Conservation (phyloP, 495 filamentous ascomycete genomes). For the Xanthoparmelia taractica region DNA sequence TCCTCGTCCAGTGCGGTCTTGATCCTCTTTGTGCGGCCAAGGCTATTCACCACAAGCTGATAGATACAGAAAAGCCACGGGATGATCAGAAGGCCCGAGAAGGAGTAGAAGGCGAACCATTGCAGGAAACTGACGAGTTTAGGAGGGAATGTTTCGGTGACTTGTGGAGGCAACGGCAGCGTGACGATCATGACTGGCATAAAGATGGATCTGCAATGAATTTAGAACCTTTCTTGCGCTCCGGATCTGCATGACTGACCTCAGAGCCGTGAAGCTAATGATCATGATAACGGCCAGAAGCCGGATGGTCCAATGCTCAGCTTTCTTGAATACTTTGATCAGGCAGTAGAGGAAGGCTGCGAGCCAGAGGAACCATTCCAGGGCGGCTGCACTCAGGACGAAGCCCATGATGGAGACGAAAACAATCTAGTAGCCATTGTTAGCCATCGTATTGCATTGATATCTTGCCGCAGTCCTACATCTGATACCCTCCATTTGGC, state of each 20-base stretch:
- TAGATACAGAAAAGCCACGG: conserved; percentile 94
- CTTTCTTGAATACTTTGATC: conserved; percentile 80
- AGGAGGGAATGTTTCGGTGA: conserved; percentile 63
- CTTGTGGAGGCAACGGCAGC: conserved; percentile 67
- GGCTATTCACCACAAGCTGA: conserved; percentile 73
- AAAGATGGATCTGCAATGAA: conserved; percentile 62
- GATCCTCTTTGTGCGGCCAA: conserved; percentile 73
- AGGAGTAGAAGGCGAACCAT: conserved; percentile 97
- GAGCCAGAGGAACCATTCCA: conserved; percentile 95
- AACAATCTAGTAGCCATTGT: conserved; percentile 48
- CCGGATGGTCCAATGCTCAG: conserved; percentile 74
- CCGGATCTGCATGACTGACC: conserved; percentile 44
- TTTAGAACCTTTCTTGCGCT: conserved; percentile 9
- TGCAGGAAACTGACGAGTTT: conserved; percentile 64
- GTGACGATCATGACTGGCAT: conserved; percentile 93
- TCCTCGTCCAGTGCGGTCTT: conserved; percentile 77
- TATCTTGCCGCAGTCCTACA: background rate
- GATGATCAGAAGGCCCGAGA: conserved; percentile 71
- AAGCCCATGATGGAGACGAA: conserved; percentile 77
- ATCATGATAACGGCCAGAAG: conserved; percentile 70
- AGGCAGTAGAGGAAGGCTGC: conserved; percentile 89
- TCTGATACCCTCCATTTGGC: conserved; percentile 8
- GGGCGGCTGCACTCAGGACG: conserved; percentile 73
- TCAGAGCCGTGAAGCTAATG: conserved; percentile 60
- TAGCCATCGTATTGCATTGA: background rate